Evolutionary conservation across 108 stramenopile genomes (phyloP).

Genomic region (Aurantiochytrium sp.): DNA sequence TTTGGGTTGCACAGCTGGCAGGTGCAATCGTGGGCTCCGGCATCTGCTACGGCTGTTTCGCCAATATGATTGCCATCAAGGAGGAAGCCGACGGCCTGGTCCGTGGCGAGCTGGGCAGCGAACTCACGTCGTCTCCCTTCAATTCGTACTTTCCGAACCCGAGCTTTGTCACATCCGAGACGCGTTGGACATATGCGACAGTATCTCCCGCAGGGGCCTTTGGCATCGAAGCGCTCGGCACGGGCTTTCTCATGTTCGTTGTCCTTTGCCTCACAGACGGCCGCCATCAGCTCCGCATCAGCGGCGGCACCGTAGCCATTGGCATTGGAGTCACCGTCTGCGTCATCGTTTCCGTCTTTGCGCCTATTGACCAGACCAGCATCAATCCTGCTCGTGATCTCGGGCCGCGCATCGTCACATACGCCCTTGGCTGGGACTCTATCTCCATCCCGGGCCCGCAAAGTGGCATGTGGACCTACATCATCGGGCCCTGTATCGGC

Average conservation of each 20-base stretch:
- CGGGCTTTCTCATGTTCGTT: not conserved
- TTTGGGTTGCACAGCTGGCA: conserved; percentile 32
- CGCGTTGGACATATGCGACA: not conserved
- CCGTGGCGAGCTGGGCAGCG: not conserved
- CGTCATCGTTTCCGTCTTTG: not conserved
- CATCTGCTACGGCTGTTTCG: conserved; percentile 39
- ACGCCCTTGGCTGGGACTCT: not conserved
- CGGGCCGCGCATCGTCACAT: not conserved
- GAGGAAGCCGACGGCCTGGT: conserved; percentile 34
- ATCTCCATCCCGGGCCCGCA: not conserved
- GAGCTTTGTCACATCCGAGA: not conserved
- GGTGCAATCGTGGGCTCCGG: conserved; percentile 39
- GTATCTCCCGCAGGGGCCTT: conserved; percentile 33
- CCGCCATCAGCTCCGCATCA: not conserved
- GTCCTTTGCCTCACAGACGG: not conserved
- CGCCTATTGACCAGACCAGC: not conserved
- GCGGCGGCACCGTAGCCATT: not conserved
- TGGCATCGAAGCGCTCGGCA: conserved; percentile 40
- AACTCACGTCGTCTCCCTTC: not conserved
- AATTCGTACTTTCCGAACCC: not conserved
- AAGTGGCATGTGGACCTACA: conserved; percentile 52
- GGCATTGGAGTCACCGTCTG: not conserved
- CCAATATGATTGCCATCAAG: conserved; percentile 29
- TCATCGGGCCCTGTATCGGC: conserved; percentile 49
- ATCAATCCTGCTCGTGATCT: not conserved